A percentile compares a stretch with the other conserved stretches of the same genome.
phyloP scores from a whole-genome alignment of 129 eudicot genomes.

The Scalesia atractyloides region DNA sequence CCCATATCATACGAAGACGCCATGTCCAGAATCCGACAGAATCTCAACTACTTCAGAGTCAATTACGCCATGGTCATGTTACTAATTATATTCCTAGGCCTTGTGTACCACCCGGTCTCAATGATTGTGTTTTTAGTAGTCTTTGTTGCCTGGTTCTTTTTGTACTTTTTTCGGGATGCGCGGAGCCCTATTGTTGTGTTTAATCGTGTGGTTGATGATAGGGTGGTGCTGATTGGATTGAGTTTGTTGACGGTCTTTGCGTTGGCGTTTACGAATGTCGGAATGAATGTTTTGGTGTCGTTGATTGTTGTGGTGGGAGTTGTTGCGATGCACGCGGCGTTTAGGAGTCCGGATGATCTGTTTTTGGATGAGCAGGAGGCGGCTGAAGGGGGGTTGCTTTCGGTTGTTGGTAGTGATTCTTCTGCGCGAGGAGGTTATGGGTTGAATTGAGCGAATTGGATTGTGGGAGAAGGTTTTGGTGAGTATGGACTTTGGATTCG shows the following conservation, averaged over 20 bases:
- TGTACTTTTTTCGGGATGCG: neutral
- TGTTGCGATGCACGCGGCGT: neutral
- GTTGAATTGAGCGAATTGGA: neutral
- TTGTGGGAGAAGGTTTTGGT: neutral
- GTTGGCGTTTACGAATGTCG: neutral
- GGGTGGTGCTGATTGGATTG: neutral
- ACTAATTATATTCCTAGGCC: neutral
- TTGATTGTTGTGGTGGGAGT: neutral
- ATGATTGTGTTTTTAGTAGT: neutral
- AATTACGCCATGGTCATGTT: slow-evolving; percentile 12
- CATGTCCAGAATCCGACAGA: slow-evolving; percentile 1
- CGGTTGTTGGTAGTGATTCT: slow-evolving; percentile 17
- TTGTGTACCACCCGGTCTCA: neutral
- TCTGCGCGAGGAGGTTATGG: neutral
- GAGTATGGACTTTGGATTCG: neutral
- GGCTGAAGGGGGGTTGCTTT: slow-evolving; percentile 10
- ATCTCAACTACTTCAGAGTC: slow-evolving; percentile 14
- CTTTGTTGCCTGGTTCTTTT: neutral
- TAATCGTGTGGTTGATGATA: slow-evolving; percentile 10
- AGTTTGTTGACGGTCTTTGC: neutral
- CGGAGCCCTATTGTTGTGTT: neutral
- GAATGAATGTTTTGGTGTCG: slow-evolving; percentile 1
- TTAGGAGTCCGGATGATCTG: slow-evolving; percentile 16
- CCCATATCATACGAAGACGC: neutral
- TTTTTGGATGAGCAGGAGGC: slow-evolving; percentile 14